Base-by-base conservation (phyloP, 495 filamentous ascomycete genomes). In the Platismatia glauca region DNA sequence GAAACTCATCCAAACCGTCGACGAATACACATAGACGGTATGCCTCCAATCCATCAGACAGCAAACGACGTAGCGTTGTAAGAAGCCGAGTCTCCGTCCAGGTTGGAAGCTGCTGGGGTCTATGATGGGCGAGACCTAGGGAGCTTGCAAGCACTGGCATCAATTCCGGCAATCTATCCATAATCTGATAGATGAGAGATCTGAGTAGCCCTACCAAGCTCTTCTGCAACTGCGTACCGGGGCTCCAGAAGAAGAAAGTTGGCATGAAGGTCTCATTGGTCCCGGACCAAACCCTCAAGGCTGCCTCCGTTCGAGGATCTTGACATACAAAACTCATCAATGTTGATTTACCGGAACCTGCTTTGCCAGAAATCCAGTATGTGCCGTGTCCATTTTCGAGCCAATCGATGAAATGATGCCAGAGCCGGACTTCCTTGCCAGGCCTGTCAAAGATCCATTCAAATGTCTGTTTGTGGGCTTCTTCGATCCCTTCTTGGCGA, bases 261-360 rank as follows among this genome's bases (percentile, higher is more conserved):
- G 70, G 59, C 20, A 72, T 50, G n/a, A 74, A 29, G 2, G 52
- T 11, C 34, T 38, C 34, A 22, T 3, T 22, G 1, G 27, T 22
- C 29, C 52, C 48, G 1, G 53, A 52, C 60, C 60, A 63, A 1
- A 39, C n/a, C 31, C n/a, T 48, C 16, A 58, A 24, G 4, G 53
- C 44, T 64, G 43, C 29, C n/a, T 64, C 22, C 29, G 64, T 67
- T 9, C 52, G 53, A 22, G 34, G n/a, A 38, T 64, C 37, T n/a
- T 66, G 27, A 37, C 22, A 56, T 15, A 78, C 58, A 18, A 66
- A 76, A 56, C 75, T 78, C 74, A 78, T 73, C 16, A 78, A 52
- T 0, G 77, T 79, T 39, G 75, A 77, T 59, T 80, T 80, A 0
- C 78, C 78, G 2, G 71, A 71, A 13, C 76, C 78, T 24, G 77